These are phyloP conservation scores for Lasiosphaeris hirsuta DNA, from an alignment of 495 filamentous ascomycete genomes.

Conservation along the genomic window DNA sequence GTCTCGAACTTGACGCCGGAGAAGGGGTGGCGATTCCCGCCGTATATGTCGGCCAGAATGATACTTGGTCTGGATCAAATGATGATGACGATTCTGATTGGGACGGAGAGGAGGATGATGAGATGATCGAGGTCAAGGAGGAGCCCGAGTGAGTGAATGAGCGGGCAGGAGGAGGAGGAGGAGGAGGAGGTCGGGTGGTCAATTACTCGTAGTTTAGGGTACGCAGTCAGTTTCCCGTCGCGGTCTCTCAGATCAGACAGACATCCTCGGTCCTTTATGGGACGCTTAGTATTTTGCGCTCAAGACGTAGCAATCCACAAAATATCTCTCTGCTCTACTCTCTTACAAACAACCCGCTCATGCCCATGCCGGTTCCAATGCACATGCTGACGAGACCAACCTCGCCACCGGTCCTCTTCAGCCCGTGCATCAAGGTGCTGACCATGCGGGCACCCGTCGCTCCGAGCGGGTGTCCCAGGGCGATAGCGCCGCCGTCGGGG, in stretches of 20 bases:
- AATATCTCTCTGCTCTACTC: constrained; percentile 50
- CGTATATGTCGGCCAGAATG: too few relatives aligned
- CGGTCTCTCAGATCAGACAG: too few relatives aligned
- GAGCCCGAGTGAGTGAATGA: neutral
- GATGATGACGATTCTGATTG: neutral
- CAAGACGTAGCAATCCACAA: neutral
- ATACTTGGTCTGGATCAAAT: neutral
- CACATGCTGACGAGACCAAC: constrained; percentile 82
- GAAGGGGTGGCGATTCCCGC: neutral
- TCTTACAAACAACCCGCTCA: constrained; percentile 80
- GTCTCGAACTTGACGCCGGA: neutral
- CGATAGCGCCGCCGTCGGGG: constrained; percentile 90
- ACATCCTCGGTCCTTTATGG: too few relatives aligned
- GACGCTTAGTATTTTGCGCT: neutral
- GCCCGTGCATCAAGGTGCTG: constrained; percentile 65
- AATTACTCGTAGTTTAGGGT: too few relatives aligned
- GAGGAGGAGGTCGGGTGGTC: too few relatives aligned
- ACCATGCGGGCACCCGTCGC: constrained; percentile 84
- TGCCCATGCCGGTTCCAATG: constrained; percentile 89
- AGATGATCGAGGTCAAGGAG: neutral
- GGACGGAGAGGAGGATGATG: neutral
- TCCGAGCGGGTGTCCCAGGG: constrained; percentile 88
- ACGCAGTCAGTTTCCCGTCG: too few relatives aligned
- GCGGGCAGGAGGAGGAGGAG: neutral
- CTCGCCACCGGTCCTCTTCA: constrained; percentile 57